These are phyloP conservation scores for Escallonia herrerae DNA, from an alignment of 129 eudicot genomes.

Conservation along the genomic window DNA sequence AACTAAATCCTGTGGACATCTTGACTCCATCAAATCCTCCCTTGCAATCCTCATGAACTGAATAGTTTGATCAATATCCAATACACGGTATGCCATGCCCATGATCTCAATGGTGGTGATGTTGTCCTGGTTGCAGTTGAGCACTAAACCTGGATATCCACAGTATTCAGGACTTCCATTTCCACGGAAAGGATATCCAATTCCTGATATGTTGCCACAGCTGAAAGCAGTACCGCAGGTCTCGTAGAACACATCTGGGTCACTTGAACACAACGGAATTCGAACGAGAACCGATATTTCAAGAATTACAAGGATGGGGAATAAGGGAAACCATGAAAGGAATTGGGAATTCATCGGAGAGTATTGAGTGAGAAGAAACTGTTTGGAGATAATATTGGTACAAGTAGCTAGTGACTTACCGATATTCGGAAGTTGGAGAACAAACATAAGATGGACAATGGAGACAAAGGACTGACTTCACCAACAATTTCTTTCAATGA, in stretches of 20 bases:
- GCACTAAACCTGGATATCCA: conserved; percentile 49
- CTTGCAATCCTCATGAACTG: conserved; percentile 44
- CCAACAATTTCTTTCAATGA: too few relatives aligned
- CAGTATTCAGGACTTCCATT: conserved; percentile 44
- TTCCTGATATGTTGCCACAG: conserved; percentile 51
- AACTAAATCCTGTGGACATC: conserved; percentile 43
- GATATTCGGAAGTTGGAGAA: too few relatives aligned
- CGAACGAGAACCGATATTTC: conserved; percentile 21
- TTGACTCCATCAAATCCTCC: conserved; percentile 42
- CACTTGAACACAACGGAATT: conserved; percentile 5
- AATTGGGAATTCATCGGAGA: conserved; percentile 26
- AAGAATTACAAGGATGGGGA: conserved; percentile 3
- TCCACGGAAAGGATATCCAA: conserved; percentile 67
- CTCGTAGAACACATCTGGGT: conserved; percentile 21
- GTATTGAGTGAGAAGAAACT: background rate
- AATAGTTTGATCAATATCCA: conserved; percentile 30
- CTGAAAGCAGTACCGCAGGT: conserved; percentile 37
- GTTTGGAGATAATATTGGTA: too few relatives aligned
- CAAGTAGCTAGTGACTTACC: too few relatives aligned
- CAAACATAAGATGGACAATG: too few relatives aligned
- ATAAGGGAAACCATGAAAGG: conserved; percentile 1
- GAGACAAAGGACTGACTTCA: too few relatives aligned
- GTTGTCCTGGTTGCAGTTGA: conserved; percentile 30
- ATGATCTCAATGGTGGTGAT: conserved; percentile 34
- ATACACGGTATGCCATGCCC: conserved; percentile 39